Evolutionary conservation across 2,329 filamentous ascomycete species (phyloP), one percentile per base, ranked within the genome.

Genomic region (Diaporthe sp.): DNA sequence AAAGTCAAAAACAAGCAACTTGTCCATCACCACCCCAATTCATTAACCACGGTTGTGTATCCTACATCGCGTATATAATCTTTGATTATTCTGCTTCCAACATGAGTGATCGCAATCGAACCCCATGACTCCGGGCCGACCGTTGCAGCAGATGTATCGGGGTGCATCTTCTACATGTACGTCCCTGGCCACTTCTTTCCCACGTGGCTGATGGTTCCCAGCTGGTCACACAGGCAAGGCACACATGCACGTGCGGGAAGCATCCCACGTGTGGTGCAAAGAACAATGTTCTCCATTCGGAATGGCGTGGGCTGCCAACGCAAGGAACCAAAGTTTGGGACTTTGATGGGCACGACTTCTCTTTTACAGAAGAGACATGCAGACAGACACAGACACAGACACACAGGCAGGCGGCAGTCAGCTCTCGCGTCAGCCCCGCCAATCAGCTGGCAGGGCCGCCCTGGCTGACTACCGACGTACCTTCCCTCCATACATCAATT

Each of bases 321-420:
- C 61, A 67, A 52, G 61, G 61, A 45, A 67, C 61, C 61, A 67
- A 67, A 67, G 42, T 67, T 52, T 67, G 61, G 60, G 28, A 61
- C 58, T 33, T 15, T 35, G 55, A 38, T 25, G 22, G 25, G 22
- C 7, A 17, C 7, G 22, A n/a, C n/a, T n/a, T n/a, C n/a, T n/a
- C n/a, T n/a, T n/a, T n/a, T n/a, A n/a, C n/a, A n/a, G n/a, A n/a
- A n/a, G n/a, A n/a, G n/a, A n/a, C n/a, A n/a, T 28, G 30, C 8
- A 35, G 35, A 35, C 19, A 33, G 15, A 35, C 9, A 35, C 30
- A 35, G 30, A 33, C 28, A 54, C 12, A 30, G 28, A 35, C 17
- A 22, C 5, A 35, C 30, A n/a, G 35, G 35, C 35, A 38, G 22
- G 17, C 25, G 40, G 45, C 45, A 52, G 61, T 67, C 64, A 67